These are phyloP conservation scores for Gigaspora rosea DNA, from an alignment of 192 early-diverging fungal genomes.

Conservation along the genomic window DNA sequence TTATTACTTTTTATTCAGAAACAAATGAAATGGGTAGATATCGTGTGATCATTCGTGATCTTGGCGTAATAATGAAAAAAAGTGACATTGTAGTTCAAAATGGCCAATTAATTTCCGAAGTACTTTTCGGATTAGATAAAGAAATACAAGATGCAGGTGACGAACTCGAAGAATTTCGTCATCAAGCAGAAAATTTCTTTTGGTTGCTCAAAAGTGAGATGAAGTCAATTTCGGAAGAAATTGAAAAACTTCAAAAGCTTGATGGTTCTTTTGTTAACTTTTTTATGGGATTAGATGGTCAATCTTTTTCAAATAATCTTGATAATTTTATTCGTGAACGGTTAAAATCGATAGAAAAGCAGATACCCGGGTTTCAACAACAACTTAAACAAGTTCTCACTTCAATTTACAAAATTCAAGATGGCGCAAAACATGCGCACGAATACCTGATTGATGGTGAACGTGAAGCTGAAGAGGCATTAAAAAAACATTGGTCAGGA, in stretches of 20 bases:
- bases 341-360: not conserved
- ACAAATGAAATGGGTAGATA: not conserved
- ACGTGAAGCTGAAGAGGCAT: conserved; percentile 8
- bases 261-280: not conserved
- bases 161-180: conserved; percentile 1
- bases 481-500: not conserved
- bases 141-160: not conserved
- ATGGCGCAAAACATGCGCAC: not conserved
- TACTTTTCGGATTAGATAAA: not conserved
- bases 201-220: not conserved
- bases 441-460: conserved; percentile 17
- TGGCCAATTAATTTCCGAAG: not conserved
- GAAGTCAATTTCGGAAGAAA: not conserved
- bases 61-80: not conserved
- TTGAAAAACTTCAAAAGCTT: not conserved
- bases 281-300: too few species aligned
- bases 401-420: not conserved
- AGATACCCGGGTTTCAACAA: not conserved
- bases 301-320: not conserved
- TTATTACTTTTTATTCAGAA: not conserved
- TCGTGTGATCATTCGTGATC: not conserved
- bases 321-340: not conserved
- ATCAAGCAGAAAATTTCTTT: conserved; percentile 9
- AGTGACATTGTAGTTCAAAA: conserved; percentile 6
- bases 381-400: not conserved